A percentile compares a stretch with the other conserved stretches of the same genome.
phyloP scores from a whole-genome alignment of 1,284 basidiomycete species.

The Ceratobasidium sp. region DNA sequence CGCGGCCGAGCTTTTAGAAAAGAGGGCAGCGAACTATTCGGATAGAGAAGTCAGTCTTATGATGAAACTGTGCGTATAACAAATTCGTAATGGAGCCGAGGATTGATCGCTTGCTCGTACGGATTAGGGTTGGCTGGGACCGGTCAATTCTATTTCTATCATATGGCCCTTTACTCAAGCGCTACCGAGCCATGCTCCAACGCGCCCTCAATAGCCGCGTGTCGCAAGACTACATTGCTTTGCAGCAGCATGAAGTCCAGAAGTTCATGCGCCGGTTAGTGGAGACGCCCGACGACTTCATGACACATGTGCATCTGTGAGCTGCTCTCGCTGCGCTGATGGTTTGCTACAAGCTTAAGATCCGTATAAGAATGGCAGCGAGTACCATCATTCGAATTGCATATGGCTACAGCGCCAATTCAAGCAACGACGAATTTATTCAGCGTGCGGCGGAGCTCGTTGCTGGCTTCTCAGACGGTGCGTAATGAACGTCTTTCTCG shows the following conservation, averaged over 20 bases:
- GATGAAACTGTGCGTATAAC: constrained; percentile 2
- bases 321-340: not conserved
- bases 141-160: not conserved
- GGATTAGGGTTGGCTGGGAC: constrained; percentile 8
- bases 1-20: constrained; percentile 2
- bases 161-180: too few species aligned
- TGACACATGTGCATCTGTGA: constrained; percentile 5
- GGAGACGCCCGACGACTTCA: too few species aligned
- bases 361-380: not conserved
- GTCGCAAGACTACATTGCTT: constrained; percentile 4
- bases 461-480: constrained; percentile 1
- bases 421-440: constrained; percentile 3
- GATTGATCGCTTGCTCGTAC: too few species aligned
- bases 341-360: not conserved
- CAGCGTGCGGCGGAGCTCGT: constrained; percentile 13
- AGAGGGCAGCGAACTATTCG: not conserved
- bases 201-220: constrained; percentile 15
- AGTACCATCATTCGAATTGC: constrained; percentile 7
- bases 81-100: too few species aligned
- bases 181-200: not conserved
- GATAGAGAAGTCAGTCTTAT: not conserved
- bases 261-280: not conserved
- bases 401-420: constrained; percentile 14
- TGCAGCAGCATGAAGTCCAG: constrained; percentile 3
- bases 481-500: too few species aligned